phyloP scores from a whole-genome alignment of 2,329 filamentous ascomycete species.

The Hypoxylon rubiginosum region DNA sequence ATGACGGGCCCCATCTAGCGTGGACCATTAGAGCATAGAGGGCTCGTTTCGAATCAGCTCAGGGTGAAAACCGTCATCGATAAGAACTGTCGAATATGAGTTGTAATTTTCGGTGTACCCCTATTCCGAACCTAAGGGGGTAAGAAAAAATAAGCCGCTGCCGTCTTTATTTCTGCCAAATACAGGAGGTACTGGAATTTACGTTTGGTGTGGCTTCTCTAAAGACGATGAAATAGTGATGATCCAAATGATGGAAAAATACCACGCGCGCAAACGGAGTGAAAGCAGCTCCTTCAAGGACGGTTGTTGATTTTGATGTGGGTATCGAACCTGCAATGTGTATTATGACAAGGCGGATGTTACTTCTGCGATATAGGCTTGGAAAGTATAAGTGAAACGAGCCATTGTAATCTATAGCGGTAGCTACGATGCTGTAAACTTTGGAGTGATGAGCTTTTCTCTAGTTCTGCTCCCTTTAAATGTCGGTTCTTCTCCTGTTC shows the following conservation, averaged over 20 bases:
- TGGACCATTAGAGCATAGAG: too few species aligned
- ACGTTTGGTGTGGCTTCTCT: slow-evolving; percentile 8
- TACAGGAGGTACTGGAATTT: slow-evolving; percentile 2
- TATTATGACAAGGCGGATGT: not conserved
- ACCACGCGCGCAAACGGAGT: not conserved
- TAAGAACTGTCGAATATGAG: too few species aligned
- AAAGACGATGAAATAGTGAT: not conserved
- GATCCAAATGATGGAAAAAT: too few species aligned
- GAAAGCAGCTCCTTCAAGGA: slow-evolving; percentile 7
- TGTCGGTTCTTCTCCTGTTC: slow-evolving; percentile 5
- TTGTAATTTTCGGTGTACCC: too few species aligned
- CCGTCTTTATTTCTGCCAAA: slow-evolving; percentile 7
- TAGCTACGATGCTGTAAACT: slow-evolving; percentile 6
- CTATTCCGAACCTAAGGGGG: too few species aligned
- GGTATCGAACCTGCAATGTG: slow-evolving; percentile 1
- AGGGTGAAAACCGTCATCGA: too few species aligned
- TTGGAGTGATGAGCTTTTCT: slow-evolving; percentile 8
- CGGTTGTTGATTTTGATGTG: not conserved
- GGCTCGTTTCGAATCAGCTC: too few species aligned
- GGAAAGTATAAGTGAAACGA: slow-evolving; percentile 2
- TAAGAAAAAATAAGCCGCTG: too few species aligned
- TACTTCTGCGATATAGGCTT: slow-evolving; percentile 1
- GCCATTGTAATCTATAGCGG: slow-evolving; percentile 11
- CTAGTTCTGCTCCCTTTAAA: slow-evolving; percentile 7
- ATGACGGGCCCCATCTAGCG: too few species aligned